Base-by-base conservation (phyloP, 2,329 filamentous ascomycete genomes). In the Sphaerulina musiva region DNA sequence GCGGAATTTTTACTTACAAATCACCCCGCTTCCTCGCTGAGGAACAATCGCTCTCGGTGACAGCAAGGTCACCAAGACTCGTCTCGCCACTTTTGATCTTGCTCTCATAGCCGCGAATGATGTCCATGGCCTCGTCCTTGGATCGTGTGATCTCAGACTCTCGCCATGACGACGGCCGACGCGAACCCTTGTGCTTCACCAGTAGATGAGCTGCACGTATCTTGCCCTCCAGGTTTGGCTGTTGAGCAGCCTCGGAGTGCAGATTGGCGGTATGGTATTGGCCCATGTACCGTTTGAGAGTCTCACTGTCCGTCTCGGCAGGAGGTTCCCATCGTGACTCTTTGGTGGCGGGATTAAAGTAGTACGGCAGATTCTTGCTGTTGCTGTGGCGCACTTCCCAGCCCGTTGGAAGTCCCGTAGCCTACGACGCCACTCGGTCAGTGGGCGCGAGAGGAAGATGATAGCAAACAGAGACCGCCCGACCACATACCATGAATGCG, bases 351-450 rank as follows among this genome's bases (percentile, higher is more conserved):
- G 86, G 78, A 74, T 96, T 95, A 85, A 96, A 97, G 78, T 97
- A 98, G 79, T 98, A 98, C 38, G 93, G 93, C 36, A 97, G 86
- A 75, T 95, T 95, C 78, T 96, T 97, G 73, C 89, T 95, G 78
- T 96, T 95, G 73, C 89, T 95, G 76, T 95, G 89, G 72, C 93
- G 89, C 69, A 98, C 89, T 76, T 97, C 93, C 67, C 66, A 68
- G 42, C 65, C 66, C 36, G 66, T 53, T 44, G 65, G 66, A 43
- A 68, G 58, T 54, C 65, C 66, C 20, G 66, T 67, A 12, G 66
- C 65, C 65, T 52, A 42, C 32, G 14, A 51, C 32, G 40, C 29
- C 12, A 39, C 36, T 29, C 26, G 29, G 40, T 51, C 48, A 51
- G 48, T 17, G 41, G 29, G 23, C 31, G 48, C 41, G 40, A 14